Evolutionary conservation across 345 rosid species (phyloP).

Genomic region (Melastoma malabathricum): DNA sequence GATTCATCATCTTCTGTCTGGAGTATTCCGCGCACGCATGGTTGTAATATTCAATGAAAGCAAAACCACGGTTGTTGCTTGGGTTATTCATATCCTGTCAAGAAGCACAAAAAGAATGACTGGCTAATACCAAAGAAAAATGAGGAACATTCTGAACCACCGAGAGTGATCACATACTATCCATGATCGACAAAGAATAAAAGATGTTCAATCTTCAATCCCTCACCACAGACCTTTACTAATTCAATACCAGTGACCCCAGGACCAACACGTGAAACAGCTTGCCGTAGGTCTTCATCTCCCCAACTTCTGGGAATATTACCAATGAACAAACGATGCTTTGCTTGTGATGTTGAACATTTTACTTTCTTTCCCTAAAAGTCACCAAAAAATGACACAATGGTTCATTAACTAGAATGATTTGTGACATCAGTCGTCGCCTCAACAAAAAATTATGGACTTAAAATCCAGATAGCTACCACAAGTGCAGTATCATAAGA

Average conservation of each 20-base stretch:
- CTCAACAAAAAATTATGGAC: too few relatives aligned
- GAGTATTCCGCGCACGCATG: constrained; percentile 90
- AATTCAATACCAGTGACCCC: constrained; percentile 62
- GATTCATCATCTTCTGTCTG: constrained; percentile 68
- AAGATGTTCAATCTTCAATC: too few relatives aligned
- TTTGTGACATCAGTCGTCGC: too few relatives aligned
- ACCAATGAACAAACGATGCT: constrained; percentile 71
- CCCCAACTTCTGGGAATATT: constrained; percentile 74
- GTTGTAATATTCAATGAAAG: constrained; percentile 78
- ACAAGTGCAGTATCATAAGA: too few relatives aligned
- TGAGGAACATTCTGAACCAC: too few relatives aligned
- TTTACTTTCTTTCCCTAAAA: constrained; percentile 62
- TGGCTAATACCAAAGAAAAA: neutral
- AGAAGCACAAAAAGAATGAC: neutral
- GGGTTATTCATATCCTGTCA: constrained; percentile 60
- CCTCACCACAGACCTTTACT: constrained; percentile 46
- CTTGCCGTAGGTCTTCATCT: constrained; percentile 56
- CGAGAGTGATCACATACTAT: too few relatives aligned
- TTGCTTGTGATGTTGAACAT: constrained; percentile 80
- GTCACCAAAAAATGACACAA: constrained; percentile 7
- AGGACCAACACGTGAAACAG: constrained; percentile 58
- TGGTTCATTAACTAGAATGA: too few relatives aligned
- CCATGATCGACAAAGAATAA: too few relatives aligned
- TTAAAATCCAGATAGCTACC: too few relatives aligned
- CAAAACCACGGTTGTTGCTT: constrained; percentile 71